phyloP scores from a whole-genome alignment of 768 basidiomycete species.

The Podaxis sp. region DNA sequence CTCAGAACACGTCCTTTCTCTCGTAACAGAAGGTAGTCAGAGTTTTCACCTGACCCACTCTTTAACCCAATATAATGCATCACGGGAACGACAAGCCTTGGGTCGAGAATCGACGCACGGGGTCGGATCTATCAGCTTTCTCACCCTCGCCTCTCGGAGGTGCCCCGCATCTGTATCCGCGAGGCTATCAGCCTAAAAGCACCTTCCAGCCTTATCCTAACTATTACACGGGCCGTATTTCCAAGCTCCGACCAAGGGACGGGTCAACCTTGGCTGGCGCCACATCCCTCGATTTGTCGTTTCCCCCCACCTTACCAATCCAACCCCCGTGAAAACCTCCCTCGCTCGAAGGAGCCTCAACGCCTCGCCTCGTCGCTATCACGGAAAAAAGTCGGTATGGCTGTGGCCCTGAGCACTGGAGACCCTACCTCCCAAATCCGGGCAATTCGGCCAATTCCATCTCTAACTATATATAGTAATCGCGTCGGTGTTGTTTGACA shows the following conservation, averaged over 20 bases:
- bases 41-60: background rate
- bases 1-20: background rate
- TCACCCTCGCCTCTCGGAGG: background rate
- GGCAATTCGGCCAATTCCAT: background rate
- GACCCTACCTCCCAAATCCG: background rate
- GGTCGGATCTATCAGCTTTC: background rate
- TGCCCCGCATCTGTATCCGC: background rate
- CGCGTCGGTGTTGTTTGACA: background rate
- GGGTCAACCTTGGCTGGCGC: background rate
- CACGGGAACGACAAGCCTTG: background rate
- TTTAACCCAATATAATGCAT: background rate
- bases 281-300: background rate
- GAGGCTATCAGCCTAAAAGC: background rate
- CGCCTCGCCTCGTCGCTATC: background rate
- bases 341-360: too few relatives aligned
- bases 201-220: background rate
- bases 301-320: background rate
- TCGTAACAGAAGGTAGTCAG: background rate
- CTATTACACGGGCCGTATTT: background rate
- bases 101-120: background rate
- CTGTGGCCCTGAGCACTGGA: background rate
- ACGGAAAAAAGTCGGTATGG: background rate
- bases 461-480: background rate
- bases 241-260: background rate
- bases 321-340: too few relatives aligned